Conservation (phyloP, 768 basidiomycete species). For the Suillus variegatus region DNA sequence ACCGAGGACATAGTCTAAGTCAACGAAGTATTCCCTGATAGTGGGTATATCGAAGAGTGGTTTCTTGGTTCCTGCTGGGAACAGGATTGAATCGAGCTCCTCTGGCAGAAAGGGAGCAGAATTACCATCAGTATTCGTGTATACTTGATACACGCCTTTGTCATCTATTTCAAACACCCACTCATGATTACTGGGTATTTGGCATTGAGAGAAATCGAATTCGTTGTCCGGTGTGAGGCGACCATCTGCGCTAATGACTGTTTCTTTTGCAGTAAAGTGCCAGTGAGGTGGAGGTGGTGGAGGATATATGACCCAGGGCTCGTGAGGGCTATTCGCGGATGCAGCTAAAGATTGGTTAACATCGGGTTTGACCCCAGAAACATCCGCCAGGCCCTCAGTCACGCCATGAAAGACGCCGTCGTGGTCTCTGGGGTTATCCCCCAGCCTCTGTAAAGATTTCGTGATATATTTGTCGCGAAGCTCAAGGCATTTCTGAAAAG, state of each 20-base stretch:
- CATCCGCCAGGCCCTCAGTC: slow-evolving; percentile 58
- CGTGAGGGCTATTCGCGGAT: slow-evolving; percentile 34
- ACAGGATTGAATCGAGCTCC: neutral
- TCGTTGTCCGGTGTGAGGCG: slow-evolving; percentile 30
- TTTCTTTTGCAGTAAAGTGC: slow-evolving; percentile 72
- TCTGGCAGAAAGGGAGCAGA: neutral
- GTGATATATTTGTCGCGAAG: slow-evolving; percentile 95
- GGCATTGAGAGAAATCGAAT: slow-evolving; percentile 74
- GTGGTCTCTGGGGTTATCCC: slow-evolving; percentile 92
- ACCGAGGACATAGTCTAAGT: slow-evolving; percentile 86
- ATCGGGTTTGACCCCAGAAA: slow-evolving; percentile 69
- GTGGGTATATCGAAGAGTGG: slow-evolving; percentile 80
- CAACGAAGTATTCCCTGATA: slow-evolving; percentile 93
- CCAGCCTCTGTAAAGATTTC: slow-evolving; percentile 85
- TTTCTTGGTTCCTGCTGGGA: slow-evolving; percentile 36
- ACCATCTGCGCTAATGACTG: slow-evolving; percentile 44
- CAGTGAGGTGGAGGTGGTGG: slow-evolving; percentile 94
- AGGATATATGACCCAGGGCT: slow-evolving; percentile 89
- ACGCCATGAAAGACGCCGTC: slow-evolving; percentile 78
- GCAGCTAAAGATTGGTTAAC: slow-evolving; percentile 37
- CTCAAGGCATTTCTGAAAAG: slow-evolving; percentile 83
- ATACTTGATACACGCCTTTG: slow-evolving; percentile 91
- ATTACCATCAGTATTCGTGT: slow-evolving; percentile 35
- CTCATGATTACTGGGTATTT: slow-evolving; percentile 66
- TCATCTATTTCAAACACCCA: slow-evolving; percentile 78